Evolutionary conservation across 768 basidiomycete genomes (phyloP), one percentile per base, ranked within the genome.

Genomic region (Lentinula raphanica): DNA sequence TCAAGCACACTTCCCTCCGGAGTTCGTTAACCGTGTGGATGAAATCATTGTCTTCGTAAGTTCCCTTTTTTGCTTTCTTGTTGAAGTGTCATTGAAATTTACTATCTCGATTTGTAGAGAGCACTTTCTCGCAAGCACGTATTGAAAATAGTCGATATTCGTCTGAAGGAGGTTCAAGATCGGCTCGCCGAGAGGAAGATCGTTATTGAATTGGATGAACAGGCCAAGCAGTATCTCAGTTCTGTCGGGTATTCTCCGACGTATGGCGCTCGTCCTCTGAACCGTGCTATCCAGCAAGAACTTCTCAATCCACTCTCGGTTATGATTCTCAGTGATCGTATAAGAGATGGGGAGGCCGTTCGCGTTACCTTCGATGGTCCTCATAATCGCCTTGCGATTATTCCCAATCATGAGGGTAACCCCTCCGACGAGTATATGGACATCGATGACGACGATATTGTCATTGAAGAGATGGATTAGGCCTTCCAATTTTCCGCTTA

Each of bases 181-280:
- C 85, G 97, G 15, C 83, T 98, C 46, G 74, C 77, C 5, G 84
- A 87, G 50, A 79, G 87, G 60, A 95, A 94, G 76, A 88, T 99
- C 67, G 83, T 71, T 48, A 75, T 98, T 31, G 81, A 87, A 51
- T 70, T 98, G 36, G 88, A 94, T 67, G 72, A 79, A n/a, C 83
- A 77, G 28, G 86, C 90, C 62, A 92, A 90, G 72, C 76, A 82
- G 56, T 92, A 86, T 67, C 81, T 94, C 29, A 80, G 80, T 60
- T 86, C 87, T 19, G 76, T 84, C 49, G 92, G 90, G 0, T 94
- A 92, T 71, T 89, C 89, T 48, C 77, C 92, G 1, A 74, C 78
- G 19, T 97, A 96, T 67, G 94, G 96, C 62, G 96, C 95, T 57
- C 85, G 96, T 40, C 97, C 96, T 1, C 80, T 98, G 62, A 92